phyloP scores from a whole-genome alignment of 257 asterid species.

The Salvia rosmarinus region DNA sequence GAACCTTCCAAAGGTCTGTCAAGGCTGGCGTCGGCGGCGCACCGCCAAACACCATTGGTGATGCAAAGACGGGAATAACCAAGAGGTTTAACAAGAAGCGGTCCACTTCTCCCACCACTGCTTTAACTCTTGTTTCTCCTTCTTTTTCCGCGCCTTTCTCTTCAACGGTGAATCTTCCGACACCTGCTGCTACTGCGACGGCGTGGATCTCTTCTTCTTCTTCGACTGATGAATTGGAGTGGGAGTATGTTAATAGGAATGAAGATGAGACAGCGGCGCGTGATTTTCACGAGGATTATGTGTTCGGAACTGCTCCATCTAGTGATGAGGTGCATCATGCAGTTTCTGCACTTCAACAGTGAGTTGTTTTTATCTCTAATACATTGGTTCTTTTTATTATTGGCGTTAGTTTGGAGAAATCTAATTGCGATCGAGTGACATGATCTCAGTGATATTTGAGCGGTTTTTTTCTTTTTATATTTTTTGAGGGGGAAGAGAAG shows the following conservation, averaged over 20 bases:
- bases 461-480: too few relatives aligned
- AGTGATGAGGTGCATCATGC: constrained; percentile 66
- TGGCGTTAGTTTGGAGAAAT: not conserved
- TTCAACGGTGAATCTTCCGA: constrained; percentile 32
- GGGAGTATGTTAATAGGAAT: constrained; percentile 53
- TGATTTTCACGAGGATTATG: constrained; percentile 44
- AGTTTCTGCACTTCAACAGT: constrained; percentile 72
- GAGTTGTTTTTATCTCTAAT: constrained; percentile 16
- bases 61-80: constrained; percentile 8
- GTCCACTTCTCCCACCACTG: constrained; percentile 24
- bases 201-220: constrained; percentile 42
- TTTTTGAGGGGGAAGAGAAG: too few relatives aligned
- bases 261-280: constrained; percentile 37
- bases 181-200: constrained; percentile 38
- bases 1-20: constrained; percentile 53
- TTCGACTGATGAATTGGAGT: constrained; percentile 54
- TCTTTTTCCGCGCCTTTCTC: constrained; percentile 31
- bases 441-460: not conserved
- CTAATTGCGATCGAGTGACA: not conserved
- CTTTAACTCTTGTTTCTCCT: constrained; percentile 31
- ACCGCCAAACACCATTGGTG: constrained; percentile 37
- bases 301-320: constrained; percentile 67
- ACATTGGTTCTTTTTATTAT: not conserved
- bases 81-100: constrained; percentile 1
- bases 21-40: constrained; percentile 51